Conservation (phyloP, 768 basidiomycete species). For the Tylopilus vinaceipallidus region DNA sequence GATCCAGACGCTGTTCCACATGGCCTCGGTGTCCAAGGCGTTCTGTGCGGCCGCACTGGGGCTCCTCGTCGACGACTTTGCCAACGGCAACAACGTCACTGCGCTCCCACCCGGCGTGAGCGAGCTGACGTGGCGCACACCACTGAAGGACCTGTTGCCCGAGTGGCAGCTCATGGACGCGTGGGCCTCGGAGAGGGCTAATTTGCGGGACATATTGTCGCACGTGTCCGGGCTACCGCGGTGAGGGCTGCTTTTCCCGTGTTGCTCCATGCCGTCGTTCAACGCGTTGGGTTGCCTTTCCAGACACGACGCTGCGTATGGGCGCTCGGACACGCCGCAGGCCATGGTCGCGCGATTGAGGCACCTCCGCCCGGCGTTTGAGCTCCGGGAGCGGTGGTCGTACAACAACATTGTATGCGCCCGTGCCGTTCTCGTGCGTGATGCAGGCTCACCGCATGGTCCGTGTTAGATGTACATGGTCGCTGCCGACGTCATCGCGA, state of each 20-base stretch:
- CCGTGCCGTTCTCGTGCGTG: not conserved
- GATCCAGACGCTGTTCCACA: constrained; percentile 34
- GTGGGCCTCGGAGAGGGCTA: constrained; percentile 37
- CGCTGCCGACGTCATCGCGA: constrained; percentile 33
- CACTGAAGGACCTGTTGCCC: constrained; percentile 37
- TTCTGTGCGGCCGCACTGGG: constrained; percentile 40
- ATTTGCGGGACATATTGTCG: constrained; percentile 37
- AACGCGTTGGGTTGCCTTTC: too few relatives aligned
- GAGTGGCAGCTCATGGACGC: constrained; percentile 41
- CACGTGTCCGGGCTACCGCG: constrained; percentile 41
- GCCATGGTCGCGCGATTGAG: constrained; percentile 25
- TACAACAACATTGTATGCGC: constrained; percentile 39
- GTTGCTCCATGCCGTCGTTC: not conserved
- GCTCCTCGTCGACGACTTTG: constrained; percentile 42
- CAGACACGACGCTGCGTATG: constrained; percentile 37
- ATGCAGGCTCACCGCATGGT: not conserved
- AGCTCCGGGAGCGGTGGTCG: constrained; percentile 36
- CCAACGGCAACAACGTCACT: constrained; percentile 33
- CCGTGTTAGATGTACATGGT: constrained; percentile 39
- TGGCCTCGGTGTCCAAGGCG: constrained; percentile 40
- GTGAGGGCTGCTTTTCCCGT: constrained; percentile 18
- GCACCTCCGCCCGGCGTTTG: constrained; percentile 32
- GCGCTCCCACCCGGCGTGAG: constrained; percentile 31
- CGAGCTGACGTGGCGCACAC: constrained; percentile 37
- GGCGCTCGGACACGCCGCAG: constrained; percentile 25